Conservation (phyloP, 2,329 filamentous ascomycete genomes). For the Cercospora brassicicola region DNA sequence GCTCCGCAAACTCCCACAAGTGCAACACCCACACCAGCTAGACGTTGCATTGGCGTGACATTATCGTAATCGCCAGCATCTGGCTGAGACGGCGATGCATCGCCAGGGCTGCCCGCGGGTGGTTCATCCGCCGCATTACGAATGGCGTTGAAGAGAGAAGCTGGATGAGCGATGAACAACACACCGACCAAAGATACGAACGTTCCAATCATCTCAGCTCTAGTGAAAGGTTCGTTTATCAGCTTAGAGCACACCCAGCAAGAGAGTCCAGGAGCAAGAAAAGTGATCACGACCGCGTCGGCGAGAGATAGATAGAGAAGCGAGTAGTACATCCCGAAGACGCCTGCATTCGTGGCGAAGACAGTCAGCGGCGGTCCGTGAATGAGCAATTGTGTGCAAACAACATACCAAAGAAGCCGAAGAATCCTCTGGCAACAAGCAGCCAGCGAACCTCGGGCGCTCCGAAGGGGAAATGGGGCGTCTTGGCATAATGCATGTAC, state of each 20-base stretch:
- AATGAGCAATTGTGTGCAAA: too few species aligned
- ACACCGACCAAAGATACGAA: constrained; percentile 76
- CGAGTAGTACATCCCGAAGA: constrained; percentile 75
- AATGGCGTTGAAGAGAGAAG: constrained; percentile 53
- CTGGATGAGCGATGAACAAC: constrained; percentile 75
- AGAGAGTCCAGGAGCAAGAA: constrained; percentile 74
- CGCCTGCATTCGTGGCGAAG: constrained; percentile 39
- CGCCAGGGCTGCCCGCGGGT: constrained; percentile 38
- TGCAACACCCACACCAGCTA: constrained; percentile 68
- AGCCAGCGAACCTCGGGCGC: constrained; percentile 65
- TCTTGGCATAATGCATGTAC: constrained; percentile 69
- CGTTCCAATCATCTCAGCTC: constrained; percentile 72
- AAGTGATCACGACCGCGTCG: constrained; percentile 87
- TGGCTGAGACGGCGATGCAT: constrained; percentile 32
- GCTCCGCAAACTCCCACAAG: constrained; percentile 76
- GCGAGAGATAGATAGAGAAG: constrained; percentile 78
- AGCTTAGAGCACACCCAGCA: constrained; percentile 78
- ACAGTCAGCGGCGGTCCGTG: background rate
- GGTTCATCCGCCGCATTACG: constrained; percentile 34
- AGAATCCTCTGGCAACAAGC: constrained; percentile 66
- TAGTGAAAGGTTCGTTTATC: constrained; percentile 74
- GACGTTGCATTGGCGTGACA: constrained; percentile 63
- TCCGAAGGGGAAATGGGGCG: constrained; percentile 71
- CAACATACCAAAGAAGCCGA: constrained; percentile 63
- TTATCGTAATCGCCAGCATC: constrained; percentile 43